Evolutionary conservation across 768 basidiomycete species (phyloP), one percentile per base, ranked within the genome.

Genomic region (Pisolithus tinctorius): DNA sequence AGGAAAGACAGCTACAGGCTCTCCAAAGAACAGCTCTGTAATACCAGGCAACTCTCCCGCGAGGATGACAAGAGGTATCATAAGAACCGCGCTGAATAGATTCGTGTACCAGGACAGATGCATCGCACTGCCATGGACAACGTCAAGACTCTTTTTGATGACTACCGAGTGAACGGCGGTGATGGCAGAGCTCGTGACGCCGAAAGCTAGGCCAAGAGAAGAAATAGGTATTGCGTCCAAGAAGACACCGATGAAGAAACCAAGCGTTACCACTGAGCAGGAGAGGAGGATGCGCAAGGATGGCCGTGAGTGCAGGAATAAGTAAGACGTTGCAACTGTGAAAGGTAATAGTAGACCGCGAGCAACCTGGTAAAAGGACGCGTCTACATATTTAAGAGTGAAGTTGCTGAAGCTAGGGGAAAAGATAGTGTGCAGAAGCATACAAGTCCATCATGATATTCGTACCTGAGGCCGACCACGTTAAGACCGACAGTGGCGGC

Each of bases 341-440:
- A 93, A 88, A 0, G 95, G 94, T 23, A 98, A 82, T 27, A 98
- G 82, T 54, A 98, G 78, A 9, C 94, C 94, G 14, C 94, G 86
- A 0, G 94, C 94, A 55, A 98, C 87, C 72, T 95, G 93, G 67
- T 95, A 93, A 69, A 95, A 93, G 0, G 92, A 93, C 11, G 91
- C 90, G 51, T 93, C 93, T 58, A 96, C 93, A 61, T 88, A 91
- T 82, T 93, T 90, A 52, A 94, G 78, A 38, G 88, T 92, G 63
- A 83, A 93, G 66, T 93, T 94, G 69, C 88, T 89, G 63, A 89
- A 86, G 60, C 88, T 91, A 63, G 29, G n/a, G 30, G 57, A 36
- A 36, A n/a, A 26, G 38, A 9, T 39, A 11, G 23, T 37, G 27
- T 2, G 13, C 13, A 25, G 8, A n/a, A 10, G 38, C 7, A 17